These are phyloP conservation scores for Phytophthora sansomeana DNA, from an alignment of 352 stramenopile genomes.

Conservation along the genomic window DNA sequence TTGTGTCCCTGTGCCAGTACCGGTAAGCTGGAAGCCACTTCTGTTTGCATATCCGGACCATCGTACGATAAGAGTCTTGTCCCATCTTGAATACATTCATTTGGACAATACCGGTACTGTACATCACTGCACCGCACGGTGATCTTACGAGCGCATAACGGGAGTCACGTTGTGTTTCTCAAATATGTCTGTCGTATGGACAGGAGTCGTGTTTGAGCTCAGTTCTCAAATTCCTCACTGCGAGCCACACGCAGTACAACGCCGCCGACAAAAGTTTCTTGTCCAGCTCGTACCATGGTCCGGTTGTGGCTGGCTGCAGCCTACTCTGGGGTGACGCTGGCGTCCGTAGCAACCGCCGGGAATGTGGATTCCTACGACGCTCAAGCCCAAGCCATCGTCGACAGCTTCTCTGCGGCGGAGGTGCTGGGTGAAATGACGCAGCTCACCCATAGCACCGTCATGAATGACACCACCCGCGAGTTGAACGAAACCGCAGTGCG, in stretches of 20 bases:
- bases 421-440: constrained; percentile 91
- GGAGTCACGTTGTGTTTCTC: constrained; percentile 50
- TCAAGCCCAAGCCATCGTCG: constrained; percentile 41
- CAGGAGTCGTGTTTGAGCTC: too few species aligned
- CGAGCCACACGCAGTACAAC: constrained; percentile 9
- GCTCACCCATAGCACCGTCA: constrained; percentile 63
- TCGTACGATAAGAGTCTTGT: too few species aligned
- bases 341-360: constrained; percentile 1
- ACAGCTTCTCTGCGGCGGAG: constrained; percentile 28
- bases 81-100: too few species aligned
- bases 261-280: background rate
- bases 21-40: too few species aligned
- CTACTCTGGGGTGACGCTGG: background rate
- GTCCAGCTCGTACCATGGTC: constrained; percentile 9
- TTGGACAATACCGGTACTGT: background rate
- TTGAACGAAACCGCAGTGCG: constrained; percentile 67
- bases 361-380: constrained; percentile 20
- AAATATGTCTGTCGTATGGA: background rate
- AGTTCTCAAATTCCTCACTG: constrained; percentile 22
- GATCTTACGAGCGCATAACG: too few species aligned
- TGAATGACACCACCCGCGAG: constrained; percentile 34
- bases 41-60: too few species aligned
- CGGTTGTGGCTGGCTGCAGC: constrained; percentile 6
- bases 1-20: too few species aligned
- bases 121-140: too few species aligned